Evolutionary conservation across 2,329 filamentous ascomycete genomes (phyloP), one percentile per base, ranked within the genome.

Genomic region (Calonectria henricotiae): DNA sequence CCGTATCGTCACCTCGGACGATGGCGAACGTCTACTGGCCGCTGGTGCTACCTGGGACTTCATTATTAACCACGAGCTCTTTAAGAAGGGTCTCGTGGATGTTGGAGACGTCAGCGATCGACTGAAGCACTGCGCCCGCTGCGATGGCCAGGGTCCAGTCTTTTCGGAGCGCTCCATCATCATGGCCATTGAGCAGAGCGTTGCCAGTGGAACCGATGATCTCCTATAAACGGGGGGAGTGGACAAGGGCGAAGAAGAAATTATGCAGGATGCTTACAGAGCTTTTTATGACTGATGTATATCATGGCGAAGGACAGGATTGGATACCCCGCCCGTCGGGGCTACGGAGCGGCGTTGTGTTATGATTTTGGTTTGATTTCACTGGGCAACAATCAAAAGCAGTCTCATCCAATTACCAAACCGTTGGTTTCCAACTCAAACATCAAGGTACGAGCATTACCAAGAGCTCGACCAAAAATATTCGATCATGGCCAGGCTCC

Each of bases 1-100:
- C 80, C 88, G 92, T n/a, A 88, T 95, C 72, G 88, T 90, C 35
- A 88, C 89, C 30, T 90, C 89, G 44, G 86, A 89, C n/a, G 84
- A 86, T 1, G 93, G 93, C 5, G 90, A 94, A 79, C 87, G 88
- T 35, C 83, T 97, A 15, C 86, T 96, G 7, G 92, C 92, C 43
- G 92, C 92, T 0, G 91, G 91, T 20, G 93, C 94, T 2, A 92
- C 95, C 0, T 98, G 96, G 96, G 95, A 98, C 77, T 86, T 95
- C 65, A 96, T 98, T 70, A 93, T 97, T 78, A 87, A 86, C 64
- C 94, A 98, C 81, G 90, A 93, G 7, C 83, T 95, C 9, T 97
- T 93, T 80, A 90, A 91, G 80, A 88, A 89, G 55, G 94, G 95
- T 0, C 85, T 94, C 23, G 91, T 98, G 30, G 94, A 98, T 80